A percentile compares a stretch with the other conserved stretches of the same genome.
Conservation (phyloP, 768 basidiomycete species). For the Suillus subaureus region DNA sequence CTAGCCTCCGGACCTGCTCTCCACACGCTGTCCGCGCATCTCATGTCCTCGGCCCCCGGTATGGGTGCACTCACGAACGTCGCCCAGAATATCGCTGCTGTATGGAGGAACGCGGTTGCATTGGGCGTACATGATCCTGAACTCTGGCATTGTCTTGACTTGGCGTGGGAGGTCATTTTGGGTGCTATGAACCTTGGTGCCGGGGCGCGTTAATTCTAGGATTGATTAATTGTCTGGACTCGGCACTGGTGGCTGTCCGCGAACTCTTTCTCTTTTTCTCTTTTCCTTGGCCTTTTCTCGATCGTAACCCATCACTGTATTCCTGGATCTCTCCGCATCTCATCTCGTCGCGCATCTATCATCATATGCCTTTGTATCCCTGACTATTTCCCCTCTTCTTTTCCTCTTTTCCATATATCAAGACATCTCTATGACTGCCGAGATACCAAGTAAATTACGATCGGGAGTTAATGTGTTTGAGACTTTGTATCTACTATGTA, state of each 20-base stretch:
- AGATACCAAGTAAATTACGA: slow-evolving; percentile 34
- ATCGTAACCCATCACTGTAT: slow-evolving; percentile 13
- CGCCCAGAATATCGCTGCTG: slow-evolving; percentile 54
- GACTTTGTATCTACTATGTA: slow-evolving; percentile 32
- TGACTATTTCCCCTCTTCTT: slow-evolving; percentile 18
- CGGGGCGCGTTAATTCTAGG: slow-evolving; percentile 32
- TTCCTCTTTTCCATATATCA: not conserved
- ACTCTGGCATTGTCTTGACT: slow-evolving; percentile 68
- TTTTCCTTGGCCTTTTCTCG: not conserved
- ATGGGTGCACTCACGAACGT: slow-evolving; percentile 50
- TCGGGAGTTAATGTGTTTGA: slow-evolving; percentile 26
- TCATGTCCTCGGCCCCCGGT: slow-evolving; percentile 48
- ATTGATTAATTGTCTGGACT: not conserved
- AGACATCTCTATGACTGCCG: slow-evolving; percentile 21
- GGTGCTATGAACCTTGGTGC: slow-evolving; percentile 57
- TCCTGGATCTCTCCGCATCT: slow-evolving; percentile 23
- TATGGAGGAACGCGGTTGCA: slow-evolving; percentile 73
- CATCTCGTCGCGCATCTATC: slow-evolving; percentile 24
- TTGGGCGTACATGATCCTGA: slow-evolving; percentile 68
- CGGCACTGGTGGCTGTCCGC: slow-evolving; percentile 11
- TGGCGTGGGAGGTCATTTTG: slow-evolving; percentile 69
- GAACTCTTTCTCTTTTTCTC: not conserved
- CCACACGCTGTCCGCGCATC: slow-evolving; percentile 56
- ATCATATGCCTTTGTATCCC: slow-evolving; percentile 30
- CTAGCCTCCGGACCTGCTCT: slow-evolving; percentile 52